These are phyloP conservation scores for Beta macrorhiza DNA, from an alignment of 179 eudicot species.

Conservation along the genomic window DNA sequence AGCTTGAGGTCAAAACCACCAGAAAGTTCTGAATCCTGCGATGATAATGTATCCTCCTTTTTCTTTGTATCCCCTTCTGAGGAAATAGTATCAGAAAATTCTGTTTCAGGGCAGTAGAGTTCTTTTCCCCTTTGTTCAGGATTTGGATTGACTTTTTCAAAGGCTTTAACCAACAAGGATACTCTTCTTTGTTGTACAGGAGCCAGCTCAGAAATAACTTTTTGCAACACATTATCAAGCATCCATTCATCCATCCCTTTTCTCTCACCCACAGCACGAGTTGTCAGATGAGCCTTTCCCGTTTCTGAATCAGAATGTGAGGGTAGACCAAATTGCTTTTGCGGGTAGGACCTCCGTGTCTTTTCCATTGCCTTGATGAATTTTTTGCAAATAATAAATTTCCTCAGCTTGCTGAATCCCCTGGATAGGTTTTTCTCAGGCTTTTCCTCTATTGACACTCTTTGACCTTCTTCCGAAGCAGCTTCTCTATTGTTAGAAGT, in stretches of 20 bases:
- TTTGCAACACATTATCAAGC: constrained; percentile 77
- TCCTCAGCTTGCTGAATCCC: constrained; percentile 67
- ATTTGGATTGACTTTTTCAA: constrained; percentile 41
- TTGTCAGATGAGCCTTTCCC: constrained; percentile 47
- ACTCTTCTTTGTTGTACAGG: constrained; percentile 79
- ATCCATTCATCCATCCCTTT: constrained; percentile 63
- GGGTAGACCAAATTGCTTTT: constrained; percentile 33
- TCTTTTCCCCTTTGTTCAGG: constrained; percentile 40
- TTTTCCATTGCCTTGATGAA: constrained; percentile 70
- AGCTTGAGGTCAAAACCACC: constrained; percentile 9
- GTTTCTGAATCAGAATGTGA: constrained; percentile 37
- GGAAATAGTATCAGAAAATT: constrained; percentile 6
- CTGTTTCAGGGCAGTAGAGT: constrained; percentile 10
- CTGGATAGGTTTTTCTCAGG: constrained; percentile 51
- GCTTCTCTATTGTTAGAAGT: constrained; percentile 15
- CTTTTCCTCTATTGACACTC: constrained; percentile 26
- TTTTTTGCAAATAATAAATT: constrained; percentile 56
- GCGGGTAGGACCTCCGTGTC: constrained; percentile 43
- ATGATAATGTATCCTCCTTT: constrained; percentile 16
- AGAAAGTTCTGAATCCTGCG: constrained; percentile 9
- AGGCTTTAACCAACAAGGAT: constrained; percentile 70
- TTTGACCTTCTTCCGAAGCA: constrained; percentile 31
- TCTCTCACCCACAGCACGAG: constrained; percentile 42
- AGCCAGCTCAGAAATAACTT: constrained; percentile 60
- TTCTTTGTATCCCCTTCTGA: constrained; percentile 18